Percentiles rank a stretch among this genome's conserved stretches.
These are phyloP conservation scores for Xylariaceae sp. DNA, from an alignment of 2,329 filamentous ascomycete species.

Conservation along the genomic window DNA sequence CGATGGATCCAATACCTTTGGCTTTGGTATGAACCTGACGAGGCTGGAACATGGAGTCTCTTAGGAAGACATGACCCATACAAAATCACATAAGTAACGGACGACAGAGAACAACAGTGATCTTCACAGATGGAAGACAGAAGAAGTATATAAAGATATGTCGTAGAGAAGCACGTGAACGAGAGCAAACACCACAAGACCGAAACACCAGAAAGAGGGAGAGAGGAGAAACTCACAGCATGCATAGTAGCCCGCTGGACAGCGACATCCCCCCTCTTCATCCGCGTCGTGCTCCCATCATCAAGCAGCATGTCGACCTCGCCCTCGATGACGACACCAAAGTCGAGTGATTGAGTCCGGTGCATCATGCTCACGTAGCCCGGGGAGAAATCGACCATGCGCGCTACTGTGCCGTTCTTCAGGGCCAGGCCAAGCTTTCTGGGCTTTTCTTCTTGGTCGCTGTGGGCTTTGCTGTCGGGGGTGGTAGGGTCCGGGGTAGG, in stretches of 20 bases:
- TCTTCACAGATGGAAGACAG: too few species aligned
- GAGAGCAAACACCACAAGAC: background rate
- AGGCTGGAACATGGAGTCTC: too few species aligned
- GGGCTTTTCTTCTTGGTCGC: too few species aligned
- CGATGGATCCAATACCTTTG: too few species aligned
- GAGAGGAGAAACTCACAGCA: constrained; percentile 32
- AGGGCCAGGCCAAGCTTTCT: constrained; percentile 37
- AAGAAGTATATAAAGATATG: too few species aligned
- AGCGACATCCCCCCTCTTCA: constrained; percentile 50
- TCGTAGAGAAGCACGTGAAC: background rate
- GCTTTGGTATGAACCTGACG: too few species aligned
- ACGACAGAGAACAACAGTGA: too few species aligned
- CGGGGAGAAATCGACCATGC: constrained; percentile 47
- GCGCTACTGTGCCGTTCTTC: constrained; percentile 34
- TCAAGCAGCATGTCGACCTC: constrained; percentile 49
- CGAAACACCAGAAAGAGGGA: background rate
- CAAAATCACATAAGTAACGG: too few species aligned
- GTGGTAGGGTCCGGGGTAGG: too few species aligned
- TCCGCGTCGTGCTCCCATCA: constrained; percentile 42
- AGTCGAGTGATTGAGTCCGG: constrained; percentile 51
- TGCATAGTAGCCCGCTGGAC: constrained; percentile 55
- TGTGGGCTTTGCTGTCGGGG: constrained; percentile 29
- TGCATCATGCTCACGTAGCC: constrained; percentile 44
- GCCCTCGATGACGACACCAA: constrained; percentile 52
- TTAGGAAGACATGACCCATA: too few species aligned